Evolutionary conservation across 1,139 yeast species (phyloP), one percentile per base, ranked within the genome.

Genomic region (Protomyces lactucae-debilis): DNA sequence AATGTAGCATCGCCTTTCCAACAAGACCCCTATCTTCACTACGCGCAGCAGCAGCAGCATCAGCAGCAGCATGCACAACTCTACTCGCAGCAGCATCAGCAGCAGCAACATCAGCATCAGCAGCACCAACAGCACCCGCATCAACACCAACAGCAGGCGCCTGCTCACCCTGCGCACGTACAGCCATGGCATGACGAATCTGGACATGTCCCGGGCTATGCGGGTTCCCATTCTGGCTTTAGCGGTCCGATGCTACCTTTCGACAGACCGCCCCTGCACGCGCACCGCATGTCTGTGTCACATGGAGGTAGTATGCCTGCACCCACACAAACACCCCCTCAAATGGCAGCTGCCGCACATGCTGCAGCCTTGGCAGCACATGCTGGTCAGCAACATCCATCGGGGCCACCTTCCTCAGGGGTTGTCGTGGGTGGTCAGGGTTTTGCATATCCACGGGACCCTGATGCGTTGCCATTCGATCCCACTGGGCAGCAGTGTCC

Each of bases 401-500:
- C 43, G 43, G 16, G 16, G 43, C 43, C 43, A 39, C 43, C n/a
- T 3, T 39, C 43, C 43, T 39, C 43, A 39, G 43, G 43, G 16
- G 32, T 28, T 6, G 32, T 28, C 32, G 32, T 28, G 8, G 43
- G 43, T 39, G 48, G 48, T 5, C 23, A 43, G 4, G 23, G 23
- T 10, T 43, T 43, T 43, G 48, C 48, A 1, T 18, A n/a, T 43
- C 48, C 48, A 18, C 48, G 48, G 12, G 48, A 43, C 4, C 6
- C 48, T 6, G 23, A 18, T 5, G 43, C 16, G 16, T n/a, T 14
- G 43, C 16, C 25, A 3, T 55, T 54, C 45, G 82, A 81, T 55
- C 78, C 79, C 6, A 80, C 80, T 3, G 86, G 86, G n/a, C 86
- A 83, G 73, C 76, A 79, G 37, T 85, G 83, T 65, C 86, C 86